Base-by-base conservation (phyloP, 2,329 filamentous ascomycete genomes). In the Monosporascus cannonballus region DNA sequence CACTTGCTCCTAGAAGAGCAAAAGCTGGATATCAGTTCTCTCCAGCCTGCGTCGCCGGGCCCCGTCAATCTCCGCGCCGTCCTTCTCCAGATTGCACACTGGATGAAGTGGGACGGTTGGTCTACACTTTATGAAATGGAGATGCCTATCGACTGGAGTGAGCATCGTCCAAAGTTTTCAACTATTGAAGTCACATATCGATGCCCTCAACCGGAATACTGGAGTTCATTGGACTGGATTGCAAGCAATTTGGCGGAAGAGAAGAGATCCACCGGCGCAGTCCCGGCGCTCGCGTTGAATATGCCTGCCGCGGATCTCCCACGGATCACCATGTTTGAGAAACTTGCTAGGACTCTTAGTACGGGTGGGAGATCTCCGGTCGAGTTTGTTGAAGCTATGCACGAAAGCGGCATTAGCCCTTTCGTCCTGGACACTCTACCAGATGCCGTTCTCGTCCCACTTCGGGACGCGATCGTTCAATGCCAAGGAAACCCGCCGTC, bases 1-100 rank as follows among this genome's bases (percentile, higher is more conserved):
- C 94, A 99, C 71, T 76, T 97, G 3, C 74, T 96, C n/a, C 79
- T 88, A 0, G 93, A 99, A 67, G 94, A 99, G 67, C 79, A 88
- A 56, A 97, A 96, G 65, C 79, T 99, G 2, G 83, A 89, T 55
- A 80, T 85, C 4, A 74, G 77, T 56, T 69, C 70, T 0, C 71
- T 75, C 0, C 75, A 78, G 49, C 71, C 72, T 39, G 58, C 63
- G 2, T 74, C 75, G 3, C 71, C 74, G 0, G 73, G 76, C 0
- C 70, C 73, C 25, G 67, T 70, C 9, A 76, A 80, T 47, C 62
- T 97, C 22, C 81, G 83, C n/a, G 84, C 88, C 17, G 69, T 96
- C 2, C 73, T 97, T 44, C 85, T 86, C 46, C 93, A 96, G 66
- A 77, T 99, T 52, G 83, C 87, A 1, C 76, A 79, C 50, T 97